Base-by-base conservation (phyloP, 768 basidiomycete species). In the Peribolospora kevripleyi region DNA sequence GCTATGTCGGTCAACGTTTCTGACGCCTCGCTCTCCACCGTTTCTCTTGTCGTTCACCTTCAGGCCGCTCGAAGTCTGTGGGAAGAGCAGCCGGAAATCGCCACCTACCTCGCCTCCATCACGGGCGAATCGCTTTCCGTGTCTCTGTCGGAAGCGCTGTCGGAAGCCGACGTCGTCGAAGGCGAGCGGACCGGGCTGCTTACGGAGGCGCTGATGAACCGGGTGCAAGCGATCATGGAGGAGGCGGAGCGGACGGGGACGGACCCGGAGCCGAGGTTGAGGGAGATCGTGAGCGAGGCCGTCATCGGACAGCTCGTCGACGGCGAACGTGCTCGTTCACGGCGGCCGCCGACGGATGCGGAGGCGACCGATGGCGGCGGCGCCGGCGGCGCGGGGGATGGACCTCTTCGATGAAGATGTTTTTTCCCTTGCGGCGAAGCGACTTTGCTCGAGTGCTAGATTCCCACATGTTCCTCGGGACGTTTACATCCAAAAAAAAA, bases 141-240 rank as follows among this genome's bases (percentile, higher is more conserved):
- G 1, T 36, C 46, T 40, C 51, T 43, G 11, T 37, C 51, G 3
- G 48, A 36, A 5, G 47, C 46, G 2, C 48, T 37, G 3, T 25
- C 39, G 25, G 54, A 49, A 3, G 39, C 45, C 25, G 57, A 48
- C 37, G 14, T 47, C 11, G 50, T 46, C n/a, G 42, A 13, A 3
- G 48, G n/a, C 10, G 52, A 57, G 7, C 8, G 7, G 3, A 39
- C n/a, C 42, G 43, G 37, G 13, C 57, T 50, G 3, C 61, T 65
- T 38, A 63, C 66, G 3, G 62, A 65, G 42, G 54, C 57, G 5
- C 61, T 70, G 10, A 61, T 70, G 57, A 40, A 42, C 7, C 63
- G 63, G 13, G 62, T 68, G 3, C 60, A 65, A n/a, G 48, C 47
- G 10, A 68, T 69, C 54, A 67, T 70, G 65, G 60, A 62, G 43